Percentiles rank a stretch among this genome's conserved stretches.
These are phyloP conservation scores for Hyaloperonospora brassicae DNA, from an alignment of 352 stramenopile species.

Conservation along the genomic window DNA sequence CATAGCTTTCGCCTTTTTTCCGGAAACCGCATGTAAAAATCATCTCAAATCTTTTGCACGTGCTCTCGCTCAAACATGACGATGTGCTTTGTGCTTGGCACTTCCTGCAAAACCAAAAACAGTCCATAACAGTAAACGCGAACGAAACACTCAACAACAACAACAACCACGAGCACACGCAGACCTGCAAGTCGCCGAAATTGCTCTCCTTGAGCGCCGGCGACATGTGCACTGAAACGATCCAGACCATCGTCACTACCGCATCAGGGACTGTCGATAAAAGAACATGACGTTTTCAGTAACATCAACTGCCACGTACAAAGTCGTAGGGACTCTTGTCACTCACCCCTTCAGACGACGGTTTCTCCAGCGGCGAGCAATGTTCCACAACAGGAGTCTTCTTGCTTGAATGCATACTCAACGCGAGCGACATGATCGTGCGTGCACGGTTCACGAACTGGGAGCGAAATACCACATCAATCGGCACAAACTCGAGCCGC, in stretches of 20 bases:
- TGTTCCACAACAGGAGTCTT: conserved; percentile 78
- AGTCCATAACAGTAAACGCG: conserved; percentile 3
- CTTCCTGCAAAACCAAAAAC: conserved; percentile 33
- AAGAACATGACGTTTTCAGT: background rate
- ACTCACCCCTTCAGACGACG: conserved; percentile 61
- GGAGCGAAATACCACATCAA: conserved; percentile 81
- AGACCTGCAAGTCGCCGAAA: conserved; percentile 70
- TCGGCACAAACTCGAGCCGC: conserved; percentile 62
- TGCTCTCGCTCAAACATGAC: conserved; percentile 66
- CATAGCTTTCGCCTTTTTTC: conserved; percentile 71
- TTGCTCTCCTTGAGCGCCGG: conserved; percentile 76
- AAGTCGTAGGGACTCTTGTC: conserved; percentile 74
- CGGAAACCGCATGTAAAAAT: conserved; percentile 76
- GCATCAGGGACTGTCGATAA: conserved; percentile 6
- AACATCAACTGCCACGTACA: conserved; percentile 29
- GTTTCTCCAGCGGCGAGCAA: conserved; percentile 58
- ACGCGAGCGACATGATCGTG: conserved; percentile 63
- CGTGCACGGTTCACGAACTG: conserved; percentile 79
- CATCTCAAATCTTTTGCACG: conserved; percentile 71
- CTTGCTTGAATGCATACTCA: conserved; percentile 74
- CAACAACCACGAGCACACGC: background rate
- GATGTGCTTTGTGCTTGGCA: conserved; percentile 67
- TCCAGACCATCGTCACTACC: conserved; percentile 32
- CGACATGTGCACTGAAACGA: conserved; percentile 72
- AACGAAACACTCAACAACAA: background rate